Percentiles rank a stretch among this genome's conserved stretches.
Evolutionary conservation across 495 filamentous ascomycete genomes (phyloP).

Genomic region (Achaetomiella virescens): DNA sequence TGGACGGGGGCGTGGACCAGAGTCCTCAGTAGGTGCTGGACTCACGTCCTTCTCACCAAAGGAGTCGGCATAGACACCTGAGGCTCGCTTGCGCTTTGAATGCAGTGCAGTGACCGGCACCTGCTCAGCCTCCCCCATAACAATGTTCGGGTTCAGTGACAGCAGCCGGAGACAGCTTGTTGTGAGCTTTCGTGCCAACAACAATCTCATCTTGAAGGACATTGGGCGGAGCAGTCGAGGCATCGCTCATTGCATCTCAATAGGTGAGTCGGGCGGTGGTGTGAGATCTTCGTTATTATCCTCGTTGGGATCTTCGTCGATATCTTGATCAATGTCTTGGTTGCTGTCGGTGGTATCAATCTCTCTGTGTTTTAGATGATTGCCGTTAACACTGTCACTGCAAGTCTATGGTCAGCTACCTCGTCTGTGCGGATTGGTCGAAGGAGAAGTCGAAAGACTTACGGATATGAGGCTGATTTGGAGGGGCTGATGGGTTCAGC

Average conservation of each 20-base stretch:
- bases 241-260: constrained; percentile 17
- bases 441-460: background rate
- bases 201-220: constrained; percentile 42
- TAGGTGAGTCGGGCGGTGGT: constrained; percentile 20
- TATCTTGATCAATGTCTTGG: background rate
- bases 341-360: background rate
- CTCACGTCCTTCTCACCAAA: constrained; percentile 30
- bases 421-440: background rate
- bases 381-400: background rate
- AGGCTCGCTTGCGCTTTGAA: constrained; percentile 46
- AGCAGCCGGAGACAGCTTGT: constrained; percentile 20
- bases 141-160: constrained; percentile 28
- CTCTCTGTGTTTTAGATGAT: background rate
- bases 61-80: constrained; percentile 33
- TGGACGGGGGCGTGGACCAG: constrained; percentile 10
- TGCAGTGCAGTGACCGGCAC: constrained; percentile 24
- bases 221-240: constrained; percentile 32
- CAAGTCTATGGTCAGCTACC: background rate
- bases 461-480: background rate
- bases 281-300: constrained; percentile 23
- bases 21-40: constrained; percentile 18
- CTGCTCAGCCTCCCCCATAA: constrained; percentile 35
- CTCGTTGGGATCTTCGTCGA: constrained; percentile 8
- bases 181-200: constrained; percentile 36
- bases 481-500: background rate